Evolutionary conservation across 2,329 filamentous ascomycete genomes (phyloP), one percentile per base, ranked within the genome.

Genomic region (Rhynchosporium agropyri): DNA sequence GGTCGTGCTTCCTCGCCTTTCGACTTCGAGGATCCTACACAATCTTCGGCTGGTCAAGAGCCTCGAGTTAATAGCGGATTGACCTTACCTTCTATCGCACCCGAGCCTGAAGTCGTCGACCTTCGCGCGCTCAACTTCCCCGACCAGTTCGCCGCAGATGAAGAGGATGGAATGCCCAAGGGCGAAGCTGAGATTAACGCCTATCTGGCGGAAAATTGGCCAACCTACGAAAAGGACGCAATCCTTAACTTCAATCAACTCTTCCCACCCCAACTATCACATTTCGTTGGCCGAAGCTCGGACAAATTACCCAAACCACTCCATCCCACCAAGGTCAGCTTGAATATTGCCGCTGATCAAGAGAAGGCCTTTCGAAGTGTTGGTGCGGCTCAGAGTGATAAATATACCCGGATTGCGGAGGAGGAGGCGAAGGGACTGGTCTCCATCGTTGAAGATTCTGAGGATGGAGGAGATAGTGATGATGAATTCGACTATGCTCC

Each of bases 301-400:
- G 68, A 82, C 1, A 96, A 92, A 76, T 88, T 87, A 46, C 91
- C 92, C 0, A 95, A 93, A 76, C 82, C 91, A 15, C 82, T 98
- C 3, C 84, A 92, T 4, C 92, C 92, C 0, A 93, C 89, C 26
- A 99, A 99, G 76, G 83, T 97, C 62, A 92, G 87, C 65, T 81
- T 99, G 13, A 95, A 99, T 65, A 80, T 98, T 40, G 89, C 91
- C 2, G 83, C 85, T 53, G 95, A 98, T 70, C 90, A 96, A 68
- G 91, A 96, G 75, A 92, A 92, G 70, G 81, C 84, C 31, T 99
- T 98, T 74, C 87, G 88, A 61, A 85, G 94, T n/a, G 82, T 86
- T 0, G 87, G 87, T 0, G 82, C 86, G 31, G 81, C 83, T 0
- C 78, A 80, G 3, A 72, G 76, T 6, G 71, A 72, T 51, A 83